Evolutionary conservation across 192 early-diverging fungal genomes (phyloP).

Genomic region (Kickxella alabastrina): DNA sequence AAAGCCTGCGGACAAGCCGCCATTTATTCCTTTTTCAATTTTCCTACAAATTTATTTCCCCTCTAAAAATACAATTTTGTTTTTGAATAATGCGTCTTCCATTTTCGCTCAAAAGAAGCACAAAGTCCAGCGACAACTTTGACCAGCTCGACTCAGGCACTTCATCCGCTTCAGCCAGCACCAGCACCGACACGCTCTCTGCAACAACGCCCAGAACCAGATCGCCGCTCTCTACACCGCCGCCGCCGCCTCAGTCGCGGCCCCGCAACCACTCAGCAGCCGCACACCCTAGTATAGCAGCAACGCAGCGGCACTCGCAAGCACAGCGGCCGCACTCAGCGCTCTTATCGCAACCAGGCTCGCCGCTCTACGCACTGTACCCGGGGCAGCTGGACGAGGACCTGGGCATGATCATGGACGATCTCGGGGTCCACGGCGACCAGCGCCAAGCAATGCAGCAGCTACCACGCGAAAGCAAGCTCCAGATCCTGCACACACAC

Average conservation of each 20-base stretch:
- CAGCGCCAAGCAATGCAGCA: constrained; percentile 43
- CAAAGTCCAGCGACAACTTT: constrained; percentile 43
- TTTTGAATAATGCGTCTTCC: constrained; percentile 44
- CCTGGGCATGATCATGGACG: constrained; percentile 49
- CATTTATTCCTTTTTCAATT: no score
- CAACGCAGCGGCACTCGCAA: neutral
- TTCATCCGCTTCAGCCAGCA: neutral
- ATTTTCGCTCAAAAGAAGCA: constrained; percentile 22
- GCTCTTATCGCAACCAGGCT: constrained; percentile 5
- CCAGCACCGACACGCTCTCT: neutral
- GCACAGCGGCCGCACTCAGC: neutral
- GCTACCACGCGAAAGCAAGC: constrained; percentile 39
- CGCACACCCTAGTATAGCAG: neutral
- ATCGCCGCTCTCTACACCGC: no score
- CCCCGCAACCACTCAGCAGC: no score
- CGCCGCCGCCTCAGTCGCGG: no score
- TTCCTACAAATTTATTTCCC: no score
- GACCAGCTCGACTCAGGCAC: constrained; percentile 21
- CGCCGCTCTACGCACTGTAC: constrained; percentile 19
- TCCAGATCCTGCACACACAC: constrained; percentile 45
- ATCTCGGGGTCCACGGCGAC: constrained; percentile 35
- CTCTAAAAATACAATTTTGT: no score
- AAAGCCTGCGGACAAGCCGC: no score
- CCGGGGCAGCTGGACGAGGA: constrained; percentile 45
- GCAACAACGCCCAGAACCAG: no score